Percentiles rank a stretch among this genome's conserved stretches.
Evolutionary conservation across 441 rosid species (phyloP).

Genomic region (Syzygium syzygioides): DNA sequence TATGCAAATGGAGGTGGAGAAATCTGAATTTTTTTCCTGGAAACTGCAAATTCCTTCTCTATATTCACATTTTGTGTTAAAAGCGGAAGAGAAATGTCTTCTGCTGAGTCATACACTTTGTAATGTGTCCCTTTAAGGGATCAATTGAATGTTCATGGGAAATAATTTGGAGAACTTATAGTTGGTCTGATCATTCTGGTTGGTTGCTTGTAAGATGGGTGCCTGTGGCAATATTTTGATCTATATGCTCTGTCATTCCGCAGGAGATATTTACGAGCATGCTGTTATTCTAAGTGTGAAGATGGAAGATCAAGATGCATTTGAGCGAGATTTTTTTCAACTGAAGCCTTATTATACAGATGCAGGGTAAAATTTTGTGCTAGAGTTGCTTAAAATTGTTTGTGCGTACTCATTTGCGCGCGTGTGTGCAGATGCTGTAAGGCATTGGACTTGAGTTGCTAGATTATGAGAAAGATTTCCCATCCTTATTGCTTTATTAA

Average conservation of each 20-base stretch:
- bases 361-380: conserved; percentile 48
- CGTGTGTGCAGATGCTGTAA: background rate
- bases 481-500: background rate
- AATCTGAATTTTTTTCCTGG: background rate
- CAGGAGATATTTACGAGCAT: conserved; percentile 92
- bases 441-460: background rate
- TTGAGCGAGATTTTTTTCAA: conserved; percentile 96
- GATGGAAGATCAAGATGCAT: conserved; percentile 89
- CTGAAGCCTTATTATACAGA: conserved; percentile 91
- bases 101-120: background rate
- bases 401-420: background rate
- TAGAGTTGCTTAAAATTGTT: background rate
- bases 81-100: background rate
- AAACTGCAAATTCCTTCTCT: background rate
- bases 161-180: background rate
- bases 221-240: background rate
- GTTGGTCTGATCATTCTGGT: background rate
- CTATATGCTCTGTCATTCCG: background rate
- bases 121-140: background rate
- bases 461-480: background rate
- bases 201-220: background rate
- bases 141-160: background rate
- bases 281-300: conserved; percentile 86
- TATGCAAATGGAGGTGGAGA: background rate
- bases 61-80: background rate